Evolutionary conservation across 768 basidiomycete genomes (phyloP).

Genomic region (Neoboletus magnificus): DNA sequence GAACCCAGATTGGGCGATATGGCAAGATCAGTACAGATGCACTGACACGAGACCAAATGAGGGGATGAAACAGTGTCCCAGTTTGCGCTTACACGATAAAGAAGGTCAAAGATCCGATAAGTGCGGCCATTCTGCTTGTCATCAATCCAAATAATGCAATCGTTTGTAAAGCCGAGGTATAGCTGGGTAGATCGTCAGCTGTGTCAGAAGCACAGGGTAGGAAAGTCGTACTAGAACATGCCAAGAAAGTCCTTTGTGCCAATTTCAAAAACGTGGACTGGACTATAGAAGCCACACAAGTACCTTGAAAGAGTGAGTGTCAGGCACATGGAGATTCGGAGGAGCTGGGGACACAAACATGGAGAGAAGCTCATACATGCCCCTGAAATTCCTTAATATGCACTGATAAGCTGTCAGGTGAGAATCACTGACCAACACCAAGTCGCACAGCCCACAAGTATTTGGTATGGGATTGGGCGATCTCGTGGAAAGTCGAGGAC

Average conservation of each 20-base stretch:
- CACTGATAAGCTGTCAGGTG: background rate
- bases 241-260: constrained; percentile 39
- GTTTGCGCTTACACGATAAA: constrained; percentile 45
- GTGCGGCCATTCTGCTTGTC: constrained; percentile 62
- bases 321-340: constrained; percentile 8
- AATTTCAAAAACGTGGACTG: constrained; percentile 38
- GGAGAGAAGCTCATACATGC: constrained; percentile 55
- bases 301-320: constrained; percentile 27
- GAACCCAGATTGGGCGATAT: constrained; percentile 34
- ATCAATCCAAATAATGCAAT: constrained; percentile 71
- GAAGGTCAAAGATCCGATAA: constrained; percentile 54
- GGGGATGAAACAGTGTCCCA: constrained; percentile 3
- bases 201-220: background rate
- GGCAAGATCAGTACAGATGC: constrained; percentile 37
- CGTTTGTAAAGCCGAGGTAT: constrained; percentile 43
- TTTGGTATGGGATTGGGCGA: constrained; percentile 56
- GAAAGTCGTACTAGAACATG: constrained; percentile 33
- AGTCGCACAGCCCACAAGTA: constrained; percentile 51
- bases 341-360: constrained; percentile 30
- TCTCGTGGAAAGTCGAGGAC: constrained; percentile 72
- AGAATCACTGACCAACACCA: constrained; percentile 56
- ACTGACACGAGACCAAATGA: constrained; percentile 21
- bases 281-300: constrained; percentile 42
- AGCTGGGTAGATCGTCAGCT: constrained; percentile 16
- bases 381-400: constrained; percentile 36